Base-by-base conservation (phyloP, 2,329 filamentous ascomycete species). In the Blastomyces parvus region DNA sequence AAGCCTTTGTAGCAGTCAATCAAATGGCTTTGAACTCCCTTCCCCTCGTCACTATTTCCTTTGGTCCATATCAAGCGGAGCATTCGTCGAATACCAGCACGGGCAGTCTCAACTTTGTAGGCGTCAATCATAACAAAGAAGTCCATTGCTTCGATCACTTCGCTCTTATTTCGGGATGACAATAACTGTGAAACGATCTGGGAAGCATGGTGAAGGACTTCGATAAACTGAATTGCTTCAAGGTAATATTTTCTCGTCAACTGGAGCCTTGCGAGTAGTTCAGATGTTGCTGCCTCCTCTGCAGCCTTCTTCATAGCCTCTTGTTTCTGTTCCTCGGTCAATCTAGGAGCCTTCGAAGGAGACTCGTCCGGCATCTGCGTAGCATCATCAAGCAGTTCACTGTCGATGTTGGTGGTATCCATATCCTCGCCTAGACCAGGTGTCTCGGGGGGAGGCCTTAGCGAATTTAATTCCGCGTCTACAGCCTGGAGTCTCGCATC, bases 71-170 rank as follows among this genome's bases (percentile, higher is more conserved):
- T 99, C 25, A 99, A 82, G 61, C 93, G 88, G 66, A 99, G 82
- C 94, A 99, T 99, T 63, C 91, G 88, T 64, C 93, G 86, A 71
- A 99, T 97, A 63, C 95, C 94, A 48, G 88, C 79, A 74, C 96
- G 92, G 72, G 95, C 91, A 68, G 94, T 90, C 74, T 97, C 90
- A 64, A 99, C 88, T 74, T 95, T 94, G 82, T 97, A 97, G 6
- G 92, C 93, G 74, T 99, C 92, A 55, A 94, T 88, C 55, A 96
- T 86, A 69, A 95, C 91, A 69, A 99, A 96, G 77, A 95, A 99
- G 74, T 99, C 94, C 86, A 99, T 99, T 19, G 95, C 94, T 75
- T 99, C 95, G 66, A 99, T 96, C 33, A 97, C 90, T 74, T 99
- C 94, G 70, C 90, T 96, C 82, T 99, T 99, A 81, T 99, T 99